phyloP scores from a whole-genome alignment of 2,329 filamentous ascomycete genomes.

The Fusarium coffeatum region DNA sequence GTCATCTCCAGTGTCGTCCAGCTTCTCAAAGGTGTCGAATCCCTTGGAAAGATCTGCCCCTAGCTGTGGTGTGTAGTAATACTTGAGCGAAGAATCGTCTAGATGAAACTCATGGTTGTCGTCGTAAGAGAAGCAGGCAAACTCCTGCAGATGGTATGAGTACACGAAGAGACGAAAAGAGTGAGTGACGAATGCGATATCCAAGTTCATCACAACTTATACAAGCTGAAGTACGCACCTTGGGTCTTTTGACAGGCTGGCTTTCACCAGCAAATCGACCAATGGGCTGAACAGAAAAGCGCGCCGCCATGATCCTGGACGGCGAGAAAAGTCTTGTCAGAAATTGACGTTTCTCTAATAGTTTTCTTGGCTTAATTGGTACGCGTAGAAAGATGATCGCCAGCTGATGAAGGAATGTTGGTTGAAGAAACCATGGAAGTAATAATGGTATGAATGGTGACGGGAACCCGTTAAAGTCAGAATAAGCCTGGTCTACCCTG shows the following conservation, averaged over 20 bases:
- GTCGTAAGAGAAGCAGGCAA: constrained; percentile 94
- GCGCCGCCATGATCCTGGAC: constrained; percentile 44
- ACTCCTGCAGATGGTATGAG: constrained; percentile 69
- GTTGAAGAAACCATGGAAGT: background rate
- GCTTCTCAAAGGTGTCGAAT: constrained; percentile 83
- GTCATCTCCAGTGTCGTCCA: constrained; percentile 85
- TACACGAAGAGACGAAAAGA: background rate
- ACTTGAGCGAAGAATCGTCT: constrained; percentile 83
- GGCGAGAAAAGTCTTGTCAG: background rate
- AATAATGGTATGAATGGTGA: background rate
- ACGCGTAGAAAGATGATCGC: background rate
- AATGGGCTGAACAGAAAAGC: constrained; percentile 76
- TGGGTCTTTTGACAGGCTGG: constrained; percentile 79
- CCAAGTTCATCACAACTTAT: background rate
- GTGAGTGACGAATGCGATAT: background rate
- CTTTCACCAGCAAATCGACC: constrained; percentile 74
- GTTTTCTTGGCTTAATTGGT: background rate
- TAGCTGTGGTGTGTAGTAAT: constrained; percentile 84
- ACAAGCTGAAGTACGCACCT: constrained; percentile 59
- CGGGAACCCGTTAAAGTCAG: background rate
- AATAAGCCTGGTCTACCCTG: background rate
- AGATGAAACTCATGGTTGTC: constrained; percentile 80
- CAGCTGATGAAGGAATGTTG: background rate
- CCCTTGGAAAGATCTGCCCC: constrained; percentile 81
- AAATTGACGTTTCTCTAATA: background rate